phyloP scores from a whole-genome alignment of 2,329 filamentous ascomycete genomes.

The Sporothrix inflata region DNA sequence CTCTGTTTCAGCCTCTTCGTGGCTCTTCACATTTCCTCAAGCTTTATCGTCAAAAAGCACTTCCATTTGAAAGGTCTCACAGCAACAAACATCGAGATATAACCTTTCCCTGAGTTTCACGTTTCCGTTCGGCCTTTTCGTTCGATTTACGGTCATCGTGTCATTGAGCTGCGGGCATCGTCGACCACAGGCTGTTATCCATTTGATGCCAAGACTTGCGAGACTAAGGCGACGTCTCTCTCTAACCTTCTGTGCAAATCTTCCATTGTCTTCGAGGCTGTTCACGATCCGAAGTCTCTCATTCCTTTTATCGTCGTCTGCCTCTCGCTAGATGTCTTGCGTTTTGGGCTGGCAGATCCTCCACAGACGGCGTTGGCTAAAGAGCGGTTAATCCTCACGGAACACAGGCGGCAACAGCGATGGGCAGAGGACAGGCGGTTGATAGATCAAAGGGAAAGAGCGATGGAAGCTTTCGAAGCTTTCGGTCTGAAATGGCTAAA shows the following conservation, averaged over 20 bases:
- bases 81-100: not conserved
- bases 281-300: not conserved
- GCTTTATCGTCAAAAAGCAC: not conserved
- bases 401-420: not conserved
- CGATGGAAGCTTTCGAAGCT: conserved; percentile 20
- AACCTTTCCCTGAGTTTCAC: not conserved
- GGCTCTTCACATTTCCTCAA: not conserved
- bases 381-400: conserved; percentile 15
- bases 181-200: not conserved
- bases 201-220: not conserved
- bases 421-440: not conserved
- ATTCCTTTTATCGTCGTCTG: not conserved
- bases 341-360: conserved; percentile 23
- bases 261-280: not conserved
- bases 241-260: not conserved
- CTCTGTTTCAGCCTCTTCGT: not conserved
- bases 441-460: not conserved
- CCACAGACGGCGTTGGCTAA: conserved; percentile 17
- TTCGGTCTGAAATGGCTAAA: not conserved
- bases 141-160: not conserved
- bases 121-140: not conserved
- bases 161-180: not conserved
- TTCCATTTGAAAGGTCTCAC: not conserved
- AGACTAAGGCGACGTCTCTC: not conserved
- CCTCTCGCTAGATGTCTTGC: not conserved